phyloP scores from a whole-genome alignment of 768 basidiomycete species.

The Tulasnella sp. region DNA sequence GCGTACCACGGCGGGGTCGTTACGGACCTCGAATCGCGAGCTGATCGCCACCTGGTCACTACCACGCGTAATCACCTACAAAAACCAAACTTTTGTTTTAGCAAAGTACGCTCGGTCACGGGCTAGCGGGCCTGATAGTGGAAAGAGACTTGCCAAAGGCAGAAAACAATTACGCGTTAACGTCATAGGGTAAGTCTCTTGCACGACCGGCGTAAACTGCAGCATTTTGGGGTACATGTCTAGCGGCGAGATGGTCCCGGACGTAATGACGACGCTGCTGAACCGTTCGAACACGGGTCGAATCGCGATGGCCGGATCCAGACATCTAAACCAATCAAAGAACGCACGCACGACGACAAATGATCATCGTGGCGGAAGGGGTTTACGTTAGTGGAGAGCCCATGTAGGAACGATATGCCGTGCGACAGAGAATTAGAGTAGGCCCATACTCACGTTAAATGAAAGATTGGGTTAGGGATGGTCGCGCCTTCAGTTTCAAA shows the following conservation, averaged over 20 bases:
- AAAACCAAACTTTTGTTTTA: not conserved
- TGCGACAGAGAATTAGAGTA: not conserved
- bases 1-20: conserved; percentile 96
- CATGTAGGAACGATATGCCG: too few relatives aligned
- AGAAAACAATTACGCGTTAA: conserved; percentile 91
- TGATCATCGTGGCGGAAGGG: not conserved
- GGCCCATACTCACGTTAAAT: conserved; percentile 60
- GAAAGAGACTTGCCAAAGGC: conserved; percentile 56
- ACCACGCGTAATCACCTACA: conserved; percentile 89
- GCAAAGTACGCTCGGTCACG: not conserved
- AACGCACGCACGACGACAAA: conserved; percentile 15
- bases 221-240: conserved; percentile 99
- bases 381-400: too few relatives aligned
- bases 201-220: conserved; percentile 91
- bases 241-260: conserved; percentile 93
- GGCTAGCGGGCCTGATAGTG: not conserved
- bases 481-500: conserved; percentile 98
- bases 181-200: conserved; percentile 97
- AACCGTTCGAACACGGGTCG: conserved; percentile 97
- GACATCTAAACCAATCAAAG: conserved; percentile 45
- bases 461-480: conserved; percentile 96
- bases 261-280: conserved; percentile 96
- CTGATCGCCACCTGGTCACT: conserved; percentile 98
- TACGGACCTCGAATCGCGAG: conserved; percentile 96
- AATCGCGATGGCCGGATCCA: conserved; percentile 95